Percentiles rank a stretch among this genome's conserved stretches.
These are phyloP conservation scores for Licmophora abbreviata DNA, from an alignment of 108 stramenopile species.

Conservation along the genomic window DNA sequence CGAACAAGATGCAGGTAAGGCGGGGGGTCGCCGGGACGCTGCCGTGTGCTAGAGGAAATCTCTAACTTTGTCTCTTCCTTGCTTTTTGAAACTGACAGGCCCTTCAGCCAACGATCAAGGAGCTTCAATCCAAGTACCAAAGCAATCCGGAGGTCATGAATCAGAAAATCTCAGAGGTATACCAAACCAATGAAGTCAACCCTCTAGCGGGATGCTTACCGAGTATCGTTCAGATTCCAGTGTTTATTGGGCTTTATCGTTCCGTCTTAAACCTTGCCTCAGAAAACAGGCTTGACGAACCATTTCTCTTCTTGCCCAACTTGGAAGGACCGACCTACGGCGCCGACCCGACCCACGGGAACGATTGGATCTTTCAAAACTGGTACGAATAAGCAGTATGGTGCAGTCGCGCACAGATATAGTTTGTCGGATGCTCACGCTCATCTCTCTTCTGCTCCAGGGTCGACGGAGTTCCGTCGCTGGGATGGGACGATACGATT, in stretches of 20 bases:
- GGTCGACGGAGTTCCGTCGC: constrained; percentile 68
- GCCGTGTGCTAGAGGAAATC: neutral
- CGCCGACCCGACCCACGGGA: constrained; percentile 84
- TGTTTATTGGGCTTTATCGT: constrained; percentile 95
- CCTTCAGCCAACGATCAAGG: constrained; percentile 84
- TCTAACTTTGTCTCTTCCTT: neutral
- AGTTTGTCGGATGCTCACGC: neutral
- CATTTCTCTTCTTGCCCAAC: constrained; percentile 93
- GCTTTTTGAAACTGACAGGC: constrained; percentile 30
- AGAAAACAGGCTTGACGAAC: constrained; percentile 84
- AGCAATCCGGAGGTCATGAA: constrained; percentile 94
- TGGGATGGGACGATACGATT: constrained; percentile 92
- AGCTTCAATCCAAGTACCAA: constrained; percentile 89
- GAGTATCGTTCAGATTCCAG: constrained; percentile 87
- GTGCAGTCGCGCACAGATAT: neutral
- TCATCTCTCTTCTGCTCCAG: constrained; percentile 1
- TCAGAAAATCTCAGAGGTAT: constrained; percentile 90
- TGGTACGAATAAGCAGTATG: constrained; percentile 36
- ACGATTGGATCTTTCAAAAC: constrained; percentile 79
- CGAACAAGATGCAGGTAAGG: constrained; percentile 95
- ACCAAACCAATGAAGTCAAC: constrained; percentile 87
- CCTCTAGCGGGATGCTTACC: constrained; percentile 94
- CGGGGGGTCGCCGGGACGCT: neutral
- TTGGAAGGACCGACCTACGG: constrained; percentile 95
- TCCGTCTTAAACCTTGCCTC: constrained; percentile 86